These are phyloP conservation scores for Papilionanthe hybrid DNA, from an alignment of 116 monocot genomes.

Conservation along the genomic window DNA sequence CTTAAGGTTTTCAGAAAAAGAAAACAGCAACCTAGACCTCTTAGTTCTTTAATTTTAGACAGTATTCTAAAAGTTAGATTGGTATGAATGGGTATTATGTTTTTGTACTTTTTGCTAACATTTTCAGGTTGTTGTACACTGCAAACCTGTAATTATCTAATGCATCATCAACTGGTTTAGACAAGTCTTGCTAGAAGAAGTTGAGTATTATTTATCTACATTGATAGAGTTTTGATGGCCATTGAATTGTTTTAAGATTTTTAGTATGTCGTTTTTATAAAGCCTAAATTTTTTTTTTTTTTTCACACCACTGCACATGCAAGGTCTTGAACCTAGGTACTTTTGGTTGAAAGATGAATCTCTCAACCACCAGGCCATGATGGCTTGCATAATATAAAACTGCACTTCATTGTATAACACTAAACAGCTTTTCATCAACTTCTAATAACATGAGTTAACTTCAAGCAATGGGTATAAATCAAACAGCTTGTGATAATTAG, in stretches of 20 bases:
- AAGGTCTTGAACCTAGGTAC: no score
- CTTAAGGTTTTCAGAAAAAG: background rate
- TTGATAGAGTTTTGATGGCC: background rate
- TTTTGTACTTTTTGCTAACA: background rate
- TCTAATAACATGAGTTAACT: no score
- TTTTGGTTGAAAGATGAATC: no score
- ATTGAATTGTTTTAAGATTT: background rate
- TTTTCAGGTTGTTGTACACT: background rate
- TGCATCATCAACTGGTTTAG: background rate
- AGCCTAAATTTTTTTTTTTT: no score
- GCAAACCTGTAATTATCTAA: background rate
- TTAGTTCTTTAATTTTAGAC: background rate
- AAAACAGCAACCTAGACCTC: background rate
- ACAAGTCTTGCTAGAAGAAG: background rate
- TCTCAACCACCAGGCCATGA: no score
- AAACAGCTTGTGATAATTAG: no score
- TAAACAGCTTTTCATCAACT: no score
- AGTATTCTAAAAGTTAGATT: background rate
- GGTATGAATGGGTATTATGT: background rate
- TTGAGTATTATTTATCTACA: background rate
- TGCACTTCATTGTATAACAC: no score
- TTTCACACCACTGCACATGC: no score
- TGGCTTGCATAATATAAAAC: no score
- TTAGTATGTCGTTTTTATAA: no score
- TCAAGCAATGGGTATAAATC: no score